These are phyloP conservation scores for Venturia asperata DNA, from an alignment of 2,329 filamentous ascomycete genomes.

Conservation along the genomic window DNA sequence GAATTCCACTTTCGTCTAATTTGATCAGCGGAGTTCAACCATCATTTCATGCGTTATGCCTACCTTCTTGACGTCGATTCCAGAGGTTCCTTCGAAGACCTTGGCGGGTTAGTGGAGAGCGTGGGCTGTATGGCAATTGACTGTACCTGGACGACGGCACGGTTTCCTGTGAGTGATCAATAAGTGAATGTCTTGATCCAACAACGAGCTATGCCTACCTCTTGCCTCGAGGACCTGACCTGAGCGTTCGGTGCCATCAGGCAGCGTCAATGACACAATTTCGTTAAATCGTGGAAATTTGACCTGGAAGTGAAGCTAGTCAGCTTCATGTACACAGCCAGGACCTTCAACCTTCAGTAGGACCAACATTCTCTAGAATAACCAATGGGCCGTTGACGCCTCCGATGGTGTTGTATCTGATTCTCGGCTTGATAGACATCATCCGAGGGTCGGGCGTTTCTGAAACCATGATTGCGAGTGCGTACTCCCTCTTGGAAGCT, in stretches of 20 bases:
- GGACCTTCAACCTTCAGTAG: slow-evolving; percentile 9
- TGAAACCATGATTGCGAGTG: slow-evolving; percentile 27
- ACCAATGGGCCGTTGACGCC: slow-evolving; percentile 97
- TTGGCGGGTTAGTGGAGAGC: slow-evolving; percentile 34
- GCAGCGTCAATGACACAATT: slow-evolving; percentile 91
- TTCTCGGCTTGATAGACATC: slow-evolving; percentile 57
- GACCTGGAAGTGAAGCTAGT: slow-evolving; percentile 51
- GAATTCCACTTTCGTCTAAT: slow-evolving; percentile 91
- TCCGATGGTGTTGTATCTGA: slow-evolving; percentile 97
- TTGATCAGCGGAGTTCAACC: slow-evolving; percentile 26
- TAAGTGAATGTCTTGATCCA: slow-evolving; percentile 23
- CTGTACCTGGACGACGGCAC: slow-evolving; percentile 86
- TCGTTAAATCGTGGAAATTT: slow-evolving; percentile 98
- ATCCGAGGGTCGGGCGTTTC: slow-evolving; percentile 41
- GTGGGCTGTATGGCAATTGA: slow-evolving; percentile 25
- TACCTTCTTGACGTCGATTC: slow-evolving; percentile 96
- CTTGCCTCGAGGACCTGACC: slow-evolving; percentile 96
- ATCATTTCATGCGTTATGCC: background rate
- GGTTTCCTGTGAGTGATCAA: slow-evolving; percentile 56
- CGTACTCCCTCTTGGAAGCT: background rate
- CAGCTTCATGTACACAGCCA: background rate
- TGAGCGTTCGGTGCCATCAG: slow-evolving; percentile 87
- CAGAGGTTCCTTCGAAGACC: slow-evolving; percentile 95
- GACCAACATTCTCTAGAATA: slow-evolving; percentile 85
- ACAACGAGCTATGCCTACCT: slow-evolving; percentile 50